These are phyloP conservation scores for Pythium biforme DNA, from an alignment of 352 stramenopile genomes.

Conservation along the genomic window DNA sequence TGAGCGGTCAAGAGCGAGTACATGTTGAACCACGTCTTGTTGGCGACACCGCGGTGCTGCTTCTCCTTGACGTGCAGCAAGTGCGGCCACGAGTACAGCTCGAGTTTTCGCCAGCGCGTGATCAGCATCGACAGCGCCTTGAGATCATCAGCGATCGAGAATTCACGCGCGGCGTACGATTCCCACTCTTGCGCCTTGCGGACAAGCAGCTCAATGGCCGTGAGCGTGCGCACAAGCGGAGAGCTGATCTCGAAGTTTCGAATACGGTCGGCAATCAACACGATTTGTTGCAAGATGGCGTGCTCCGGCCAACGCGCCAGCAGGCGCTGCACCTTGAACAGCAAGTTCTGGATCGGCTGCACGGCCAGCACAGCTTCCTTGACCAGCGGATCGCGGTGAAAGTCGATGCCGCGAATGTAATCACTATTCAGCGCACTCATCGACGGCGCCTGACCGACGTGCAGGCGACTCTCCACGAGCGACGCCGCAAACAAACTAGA, in stretches of 20 bases:
- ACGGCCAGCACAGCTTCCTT: conserved; percentile 91
- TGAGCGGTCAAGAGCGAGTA: conserved; percentile 84
- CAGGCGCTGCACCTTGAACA: conserved; percentile 90
- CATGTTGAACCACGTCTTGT: conserved; percentile 89
- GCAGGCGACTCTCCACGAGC: conserved; percentile 68
- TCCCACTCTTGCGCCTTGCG: conserved; percentile 99
- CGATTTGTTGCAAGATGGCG: conserved; percentile 94
- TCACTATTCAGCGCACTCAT: conserved; percentile 65
- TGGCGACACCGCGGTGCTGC: conserved; percentile 62
- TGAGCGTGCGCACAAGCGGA: conserved; percentile 90
- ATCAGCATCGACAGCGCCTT: conserved; percentile 92
- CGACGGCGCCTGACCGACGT: conserved; percentile 47
- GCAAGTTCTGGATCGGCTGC: conserved; percentile 83
- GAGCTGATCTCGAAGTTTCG: conserved; percentile 87
- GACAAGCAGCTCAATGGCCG: conserved; percentile 95
- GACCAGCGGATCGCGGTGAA: conserved; percentile 93
- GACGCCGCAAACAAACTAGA: conserved; percentile 65
- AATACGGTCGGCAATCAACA: conserved; percentile 88
- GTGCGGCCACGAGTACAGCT: conserved; percentile 97
- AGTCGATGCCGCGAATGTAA: conserved; percentile 87
- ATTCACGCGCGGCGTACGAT: conserved; percentile 91
- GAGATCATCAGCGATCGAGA: conserved; percentile 92
- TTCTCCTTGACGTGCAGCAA: conserved; percentile 91
- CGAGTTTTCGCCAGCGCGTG: conserved; percentile 96
- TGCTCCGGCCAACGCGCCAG: conserved; percentile 96